phyloP scores from a whole-genome alignment of 345 rosid genomes.

The Rhodamnia argentea region DNA sequence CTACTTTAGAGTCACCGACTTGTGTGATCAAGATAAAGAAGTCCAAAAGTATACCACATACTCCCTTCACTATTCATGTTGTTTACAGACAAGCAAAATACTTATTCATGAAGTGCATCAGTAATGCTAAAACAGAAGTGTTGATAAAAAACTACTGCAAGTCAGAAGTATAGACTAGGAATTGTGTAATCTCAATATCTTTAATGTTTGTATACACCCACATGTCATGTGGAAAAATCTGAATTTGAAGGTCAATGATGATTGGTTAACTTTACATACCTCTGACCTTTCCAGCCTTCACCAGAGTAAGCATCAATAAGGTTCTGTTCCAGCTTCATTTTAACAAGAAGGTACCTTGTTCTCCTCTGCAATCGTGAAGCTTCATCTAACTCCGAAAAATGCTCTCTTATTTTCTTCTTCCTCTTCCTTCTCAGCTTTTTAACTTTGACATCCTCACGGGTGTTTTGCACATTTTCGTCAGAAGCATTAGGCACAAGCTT shows the following conservation, averaged over 20 bases:
- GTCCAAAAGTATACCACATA: not conserved
- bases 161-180: not conserved
- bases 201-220: not conserved
- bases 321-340: slow-evolving; percentile 95
- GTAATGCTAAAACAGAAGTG: not conserved
- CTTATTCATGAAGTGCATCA: not conserved
- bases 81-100: not conserved
- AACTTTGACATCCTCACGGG: slow-evolving; percentile 14
- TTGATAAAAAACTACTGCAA: not conserved
- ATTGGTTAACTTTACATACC: slow-evolving; percentile 32
- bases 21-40: not conserved
- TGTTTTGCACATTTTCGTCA: not conserved
- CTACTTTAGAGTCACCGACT: not conserved
- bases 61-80: not conserved
- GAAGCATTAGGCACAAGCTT: not conserved
- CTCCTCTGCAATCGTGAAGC: slow-evolving; percentile 82
- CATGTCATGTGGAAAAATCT: not conserved
- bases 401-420: slow-evolving; percentile 34
- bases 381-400: slow-evolving; percentile 52
- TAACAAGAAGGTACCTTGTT: slow-evolving; percentile 75
- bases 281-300: slow-evolving; percentile 99
- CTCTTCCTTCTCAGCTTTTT: slow-evolving; percentile 36
- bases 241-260: not conserved
- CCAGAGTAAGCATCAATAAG: slow-evolving; percentile 92
- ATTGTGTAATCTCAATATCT: not conserved